Base-by-base conservation (phyloP, 2,329 filamentous ascomycete genomes). In the Bertia moriformis region DNA sequence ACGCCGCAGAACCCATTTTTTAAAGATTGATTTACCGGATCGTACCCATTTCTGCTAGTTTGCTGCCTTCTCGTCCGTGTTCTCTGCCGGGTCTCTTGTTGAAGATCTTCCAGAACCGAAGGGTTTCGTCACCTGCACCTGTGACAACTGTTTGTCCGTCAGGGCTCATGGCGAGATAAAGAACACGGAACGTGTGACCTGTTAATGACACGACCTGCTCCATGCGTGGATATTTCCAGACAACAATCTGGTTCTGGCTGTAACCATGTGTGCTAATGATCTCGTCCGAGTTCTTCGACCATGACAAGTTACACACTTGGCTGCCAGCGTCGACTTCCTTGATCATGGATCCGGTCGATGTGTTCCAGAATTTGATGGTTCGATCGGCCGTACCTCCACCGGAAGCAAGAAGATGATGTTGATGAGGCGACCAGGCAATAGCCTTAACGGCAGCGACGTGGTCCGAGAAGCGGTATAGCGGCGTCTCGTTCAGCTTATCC, bases 141-240 rank as follows among this genome's bases (percentile, higher is more conserved):
- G 91, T 98, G 12, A 96, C 91, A 15, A 98, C 84, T 2, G 86
- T 83, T 48, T 88, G 77, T 14, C 91, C 91, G 52, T 96, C 89
- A 1, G 91, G 91, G 53, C 88, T 95, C 87, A 96, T 96, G 20
- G 88, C 88, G 39, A 98, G 69, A 56, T 96, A 98, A 3, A 98
- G 68, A 12, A 98, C 91, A 52, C 91, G 82, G 59, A 93, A 96
- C 1, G 91, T 98, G 57, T 98, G 91, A 1, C 91, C 91, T 0
- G 91, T 98, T 36, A 98, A 66, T 48, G 85, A 93, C 30, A 86
- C 89, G 5, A 98, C 87, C 56, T 96, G 91, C 38, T 86, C 86
- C 91, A 98, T 96, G 48, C 82, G 88, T 1, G 91, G 91, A 54
- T 98, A 98, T 54, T 98, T 98, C 91, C 91, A 98, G 40, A 98